Evolutionary conservation across 2,329 filamentous ascomycete species (phyloP), one percentile per base, ranked within the genome.

Genomic region (Achaetomium macrosporum): DNA sequence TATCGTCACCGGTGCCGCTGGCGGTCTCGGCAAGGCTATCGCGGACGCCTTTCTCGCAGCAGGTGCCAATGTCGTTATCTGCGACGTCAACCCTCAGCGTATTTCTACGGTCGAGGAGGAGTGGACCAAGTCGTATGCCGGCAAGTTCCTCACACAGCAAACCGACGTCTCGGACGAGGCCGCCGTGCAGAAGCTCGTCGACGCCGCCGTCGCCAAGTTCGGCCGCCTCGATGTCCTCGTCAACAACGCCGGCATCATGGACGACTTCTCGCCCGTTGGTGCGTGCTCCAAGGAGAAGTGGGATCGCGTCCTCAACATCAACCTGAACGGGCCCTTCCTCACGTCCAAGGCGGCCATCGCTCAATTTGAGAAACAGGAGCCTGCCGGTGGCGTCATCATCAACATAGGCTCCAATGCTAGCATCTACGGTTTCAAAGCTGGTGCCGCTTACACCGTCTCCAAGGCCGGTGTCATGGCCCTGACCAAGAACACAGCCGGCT

Each of bases 161-260:
- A 59, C 64, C 8, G 62, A 71, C 55, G 65, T 71, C 37, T 62
- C 68, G 10, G 57, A 64, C 44, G 65, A 67, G 55, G 59, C 57
- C 5, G 61, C 64, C 7, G 67, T 69, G 13, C 53, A 65, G 40
- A 29, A 47, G 8, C 63, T 71, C 35, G 57, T 71, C 40, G 58
- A 55, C 30, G 57, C 54, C 17, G 57, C 65, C 57, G 59, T 69
- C 63, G 51, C 61, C 42, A 59, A 60, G 40, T 66, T 66, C 45
- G 65, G 64, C 45, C 58, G 63, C 30, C 51, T 81, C 16, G 80
- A 84, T 64, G 68, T 82, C n/a, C 68, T 84, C 5, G 65, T 83
- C 61, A 82, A 82, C 66, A 79, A 78, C 55, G 79, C 79, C 10
- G 81, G 75, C 19, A 70, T 83, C 51, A 77, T 80, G 69, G 81